Conservation (phyloP, 768 basidiomycete species). For the Naematelia encephala region DNA sequence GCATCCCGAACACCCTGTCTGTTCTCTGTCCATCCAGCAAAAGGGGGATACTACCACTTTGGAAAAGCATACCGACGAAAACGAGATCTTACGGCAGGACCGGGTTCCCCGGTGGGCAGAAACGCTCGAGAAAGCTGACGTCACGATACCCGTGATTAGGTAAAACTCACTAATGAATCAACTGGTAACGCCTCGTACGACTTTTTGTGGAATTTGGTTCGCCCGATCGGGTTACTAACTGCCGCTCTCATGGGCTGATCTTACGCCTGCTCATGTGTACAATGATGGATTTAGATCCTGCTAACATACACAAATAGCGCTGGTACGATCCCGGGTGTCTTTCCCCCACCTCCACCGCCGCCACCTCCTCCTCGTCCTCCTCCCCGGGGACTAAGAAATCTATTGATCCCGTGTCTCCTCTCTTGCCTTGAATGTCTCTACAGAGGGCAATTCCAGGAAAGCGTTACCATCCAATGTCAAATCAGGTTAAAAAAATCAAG, state of each 20-base stretch:
- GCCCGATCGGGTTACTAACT: too few relatives aligned
- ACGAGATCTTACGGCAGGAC: too few relatives aligned
- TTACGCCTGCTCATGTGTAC: too few relatives aligned
- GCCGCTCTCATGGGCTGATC: too few relatives aligned
- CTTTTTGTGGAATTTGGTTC: too few relatives aligned
- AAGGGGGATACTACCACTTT: too few relatives aligned
- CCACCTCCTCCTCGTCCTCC: not conserved
- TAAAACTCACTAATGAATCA: not conserved
- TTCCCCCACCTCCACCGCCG: not conserved
- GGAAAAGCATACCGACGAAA: too few relatives aligned
- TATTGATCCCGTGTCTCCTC: not conserved
- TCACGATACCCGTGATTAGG: too few relatives aligned
- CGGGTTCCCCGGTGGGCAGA: too few relatives aligned
- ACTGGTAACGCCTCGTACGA: not conserved
- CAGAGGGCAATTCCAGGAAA: not conserved
- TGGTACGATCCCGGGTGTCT: not conserved
- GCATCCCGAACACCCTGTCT: too few relatives aligned
- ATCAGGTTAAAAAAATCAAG: not conserved
- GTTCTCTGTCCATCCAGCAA: too few relatives aligned
- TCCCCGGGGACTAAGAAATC: not conserved
- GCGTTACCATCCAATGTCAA: not conserved
- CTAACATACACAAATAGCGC: not conserved
- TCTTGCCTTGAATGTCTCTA: not conserved
- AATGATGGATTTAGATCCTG: not conserved
- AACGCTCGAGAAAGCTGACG: not conserved